phyloP scores from a whole-genome alignment of 2,329 filamentous ascomycete species.

The Diaporthe humulicola region DNA sequence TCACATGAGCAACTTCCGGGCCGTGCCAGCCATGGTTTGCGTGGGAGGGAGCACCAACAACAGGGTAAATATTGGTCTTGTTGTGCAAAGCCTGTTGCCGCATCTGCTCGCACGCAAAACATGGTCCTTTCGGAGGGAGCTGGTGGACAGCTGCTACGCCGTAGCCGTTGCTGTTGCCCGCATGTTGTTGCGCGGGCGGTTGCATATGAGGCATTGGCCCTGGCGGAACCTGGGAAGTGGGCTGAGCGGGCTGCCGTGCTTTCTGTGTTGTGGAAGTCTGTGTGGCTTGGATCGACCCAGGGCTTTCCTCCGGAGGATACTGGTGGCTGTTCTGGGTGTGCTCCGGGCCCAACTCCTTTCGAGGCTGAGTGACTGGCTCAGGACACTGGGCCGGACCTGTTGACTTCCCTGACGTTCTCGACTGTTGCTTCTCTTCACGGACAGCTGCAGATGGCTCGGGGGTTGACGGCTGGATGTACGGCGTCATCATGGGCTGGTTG shows the following conservation, averaged over 20 bases:
- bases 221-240: background rate
- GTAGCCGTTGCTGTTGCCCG: conserved; percentile 1
- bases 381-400: background rate
- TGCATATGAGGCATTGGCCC: background rate
- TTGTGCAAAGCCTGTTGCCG: conserved; percentile 47
- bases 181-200: background rate
- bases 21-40: conserved; percentile 37
- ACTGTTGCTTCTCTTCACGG: background rate
- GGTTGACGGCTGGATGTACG: background rate
- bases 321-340: background rate
- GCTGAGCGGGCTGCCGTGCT: background rate
- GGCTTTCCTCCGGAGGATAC: background rate
- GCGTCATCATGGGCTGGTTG: background rate
- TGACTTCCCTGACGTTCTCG: background rate
- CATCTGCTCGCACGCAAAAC: conserved; percentile 47
- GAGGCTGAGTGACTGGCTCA: background rate
- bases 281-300: background rate
- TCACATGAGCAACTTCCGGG: conserved; percentile 26
- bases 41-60: conserved; percentile 37
- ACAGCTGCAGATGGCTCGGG: background rate
- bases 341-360: background rate
- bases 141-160: conserved; percentile 10
- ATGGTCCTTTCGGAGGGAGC: conserved; percentile 45
- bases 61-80: conserved; percentile 44
- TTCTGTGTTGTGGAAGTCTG: conserved; percentile 9